Evolutionary conservation across 2,329 filamentous ascomycete species (phyloP).

Genomic region (Aspergillus niger): DNA sequence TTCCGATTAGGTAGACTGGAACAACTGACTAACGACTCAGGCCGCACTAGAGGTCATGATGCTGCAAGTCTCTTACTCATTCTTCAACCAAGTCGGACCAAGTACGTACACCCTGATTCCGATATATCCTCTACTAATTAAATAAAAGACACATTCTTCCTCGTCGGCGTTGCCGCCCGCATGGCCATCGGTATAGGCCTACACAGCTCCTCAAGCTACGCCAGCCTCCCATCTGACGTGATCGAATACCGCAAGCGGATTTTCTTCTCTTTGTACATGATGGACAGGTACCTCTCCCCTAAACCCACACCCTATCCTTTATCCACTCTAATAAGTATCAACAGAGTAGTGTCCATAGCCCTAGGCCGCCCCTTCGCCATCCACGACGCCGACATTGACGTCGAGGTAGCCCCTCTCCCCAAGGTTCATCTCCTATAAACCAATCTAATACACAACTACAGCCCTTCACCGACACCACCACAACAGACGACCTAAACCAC

Average conservation of each 20-base stretch:
- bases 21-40: conserved; percentile 22
- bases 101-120: conserved; percentile 33
- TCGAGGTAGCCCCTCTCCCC: conserved; percentile 29
- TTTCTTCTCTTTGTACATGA: conserved; percentile 54
- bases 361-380: conserved; percentile 50
- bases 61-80: conserved; percentile 52
- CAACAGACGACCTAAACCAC: conserved; percentile 29
- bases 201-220: conserved; percentile 42
- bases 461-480: conserved; percentile 41
- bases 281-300: conserved; percentile 40
- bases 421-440: background rate
- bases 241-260: conserved; percentile 45
- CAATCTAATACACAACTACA: conserved; percentile 14
- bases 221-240: conserved; percentile 34
- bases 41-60: conserved; percentile 49
- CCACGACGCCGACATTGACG: conserved; percentile 51
- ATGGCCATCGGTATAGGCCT: conserved; percentile 49
- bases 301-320: background rate
- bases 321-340: background rate
- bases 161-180: conserved; percentile 49
- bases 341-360: conserved; percentile 48
- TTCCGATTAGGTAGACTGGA: background rate
- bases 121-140: background rate
- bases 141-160: conserved; percentile 48
- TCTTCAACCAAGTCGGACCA: conserved; percentile 52